These are phyloP conservation scores for Trifolium pratense DNA, from an alignment of 306 rosid genomes.

Conservation along the genomic window DNA sequence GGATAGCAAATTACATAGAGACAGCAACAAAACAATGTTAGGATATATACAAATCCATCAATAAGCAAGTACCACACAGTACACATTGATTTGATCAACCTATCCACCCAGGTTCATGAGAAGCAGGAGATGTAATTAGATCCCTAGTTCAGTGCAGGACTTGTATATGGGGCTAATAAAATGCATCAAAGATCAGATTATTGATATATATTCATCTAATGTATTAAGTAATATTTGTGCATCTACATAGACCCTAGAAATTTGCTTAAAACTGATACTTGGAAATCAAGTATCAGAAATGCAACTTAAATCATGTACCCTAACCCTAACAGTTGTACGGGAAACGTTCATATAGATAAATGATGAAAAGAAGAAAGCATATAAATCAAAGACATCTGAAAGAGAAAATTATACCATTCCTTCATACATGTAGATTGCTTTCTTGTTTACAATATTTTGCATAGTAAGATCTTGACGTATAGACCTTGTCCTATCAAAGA, in stretches of 20 bases:
- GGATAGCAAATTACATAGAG: background rate
- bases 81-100: conserved; percentile 10
- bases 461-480: conserved; percentile 90
- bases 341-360: conserved; percentile 16
- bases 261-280: conserved; percentile 25
- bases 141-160: background rate
- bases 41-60: background rate
- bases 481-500: conserved; percentile 93
- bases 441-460: conserved; percentile 68
- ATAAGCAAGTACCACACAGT: background rate
- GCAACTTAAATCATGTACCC: conserved; percentile 8
- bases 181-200: conserved; percentile 2
- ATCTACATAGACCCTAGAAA: background rate
- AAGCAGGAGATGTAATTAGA: conserved; percentile 2
- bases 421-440: conserved; percentile 73
- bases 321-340: background rate
- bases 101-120: background rate
- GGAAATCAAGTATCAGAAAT: conserved; percentile 13
- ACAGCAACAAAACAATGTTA: background rate
- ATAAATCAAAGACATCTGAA: conserved; percentile 19
- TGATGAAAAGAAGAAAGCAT: conserved; percentile 19
- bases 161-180: conserved; percentile 2
- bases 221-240: background rate
- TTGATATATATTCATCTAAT: background rate
- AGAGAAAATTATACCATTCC: conserved; percentile 65